phyloP scores from a whole-genome alignment of 2,329 filamentous ascomycete species.

The Fusarium concolor region DNA sequence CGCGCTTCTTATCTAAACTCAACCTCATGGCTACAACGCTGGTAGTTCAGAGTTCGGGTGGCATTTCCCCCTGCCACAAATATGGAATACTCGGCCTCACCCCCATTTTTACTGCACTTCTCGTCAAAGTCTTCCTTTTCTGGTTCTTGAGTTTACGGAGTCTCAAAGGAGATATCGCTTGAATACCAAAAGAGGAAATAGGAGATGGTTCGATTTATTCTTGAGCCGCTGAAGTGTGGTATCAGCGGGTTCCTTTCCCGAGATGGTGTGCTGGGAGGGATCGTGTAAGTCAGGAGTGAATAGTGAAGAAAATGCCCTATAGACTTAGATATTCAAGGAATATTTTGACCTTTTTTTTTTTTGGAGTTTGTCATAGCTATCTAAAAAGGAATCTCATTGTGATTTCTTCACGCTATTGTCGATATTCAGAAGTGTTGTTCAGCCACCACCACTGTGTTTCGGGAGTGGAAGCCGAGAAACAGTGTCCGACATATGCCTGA shows the following conservation, averaged over 20 bases:
- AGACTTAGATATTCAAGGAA: background rate
- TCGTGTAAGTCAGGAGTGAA: slow-evolving; percentile 12
- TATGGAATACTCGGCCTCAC: too few species aligned
- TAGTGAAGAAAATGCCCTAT: background rate
- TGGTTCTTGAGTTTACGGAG: background rate
- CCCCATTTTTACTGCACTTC: background rate
- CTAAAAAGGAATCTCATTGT: background rate
- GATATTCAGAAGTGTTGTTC: background rate
- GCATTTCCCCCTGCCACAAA: too few species aligned
- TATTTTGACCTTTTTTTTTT: too few species aligned
- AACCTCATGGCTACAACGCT: too few species aligned
- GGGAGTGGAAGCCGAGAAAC: background rate
- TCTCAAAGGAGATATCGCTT: background rate
- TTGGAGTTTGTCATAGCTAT: too few species aligned
- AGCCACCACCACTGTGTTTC: too few species aligned
- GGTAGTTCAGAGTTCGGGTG: too few species aligned
- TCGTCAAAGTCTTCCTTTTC: background rate
- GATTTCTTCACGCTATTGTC: background rate
- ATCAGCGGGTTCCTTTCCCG: slow-evolving; percentile 14
- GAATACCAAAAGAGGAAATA: background rate
- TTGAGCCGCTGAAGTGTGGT: background rate
- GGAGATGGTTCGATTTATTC: background rate
- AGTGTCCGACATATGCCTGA: background rate
- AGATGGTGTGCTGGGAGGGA: background rate
- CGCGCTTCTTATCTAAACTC: background rate